Base-by-base conservation (phyloP, 805 yeast genomes). In the Jamesozyma gamospora region DNA sequence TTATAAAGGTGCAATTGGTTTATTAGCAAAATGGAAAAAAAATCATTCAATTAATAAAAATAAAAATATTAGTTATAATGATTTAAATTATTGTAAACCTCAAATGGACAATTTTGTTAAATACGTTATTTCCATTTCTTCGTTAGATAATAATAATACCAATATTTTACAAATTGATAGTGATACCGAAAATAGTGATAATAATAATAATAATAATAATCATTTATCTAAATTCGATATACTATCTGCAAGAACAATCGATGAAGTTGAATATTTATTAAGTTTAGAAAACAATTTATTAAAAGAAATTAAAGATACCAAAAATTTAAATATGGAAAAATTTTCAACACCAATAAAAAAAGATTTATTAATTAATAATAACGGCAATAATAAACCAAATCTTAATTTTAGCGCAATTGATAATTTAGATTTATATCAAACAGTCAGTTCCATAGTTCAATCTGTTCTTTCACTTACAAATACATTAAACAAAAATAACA, bases 191-290 rank as follows among this genome's bases (percentile, higher is more conserved):
- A 12, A 11, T 11, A 31, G 3, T 4, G 24, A 59, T 17, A 55
- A 56, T 31, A 41, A 35, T 16, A 47, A 45, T 14, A 42, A 11
- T 5, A 34, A 6, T 14, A 27, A 2, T 24, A 25, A 12, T 32
- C 40, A 9, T 51, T 43, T 29, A n/a, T 48, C 60, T 2, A 70
- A 76, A 47, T 68, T 76, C 42, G 90, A 82, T 57, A 63, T 79
- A 8, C 58, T 82, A 41, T 76, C 85, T 56, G 85, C 85, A 2
- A 65, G 86, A 52, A 76, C 82, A 2, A 70, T 80, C 21, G 81
- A 77, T 47, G 88, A 82, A 53, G 71, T 79, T 35, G 82, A 78
- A 50, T 70, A 60, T 44, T 58, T 77, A 35, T 64, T 75, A 4
- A 52, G 75, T 10, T 65, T 67, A 49, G 76, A 73, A 49, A 63